Base-by-base conservation (phyloP, 139 green algal species). In the Edaphochlamys debaryana region DNA sequence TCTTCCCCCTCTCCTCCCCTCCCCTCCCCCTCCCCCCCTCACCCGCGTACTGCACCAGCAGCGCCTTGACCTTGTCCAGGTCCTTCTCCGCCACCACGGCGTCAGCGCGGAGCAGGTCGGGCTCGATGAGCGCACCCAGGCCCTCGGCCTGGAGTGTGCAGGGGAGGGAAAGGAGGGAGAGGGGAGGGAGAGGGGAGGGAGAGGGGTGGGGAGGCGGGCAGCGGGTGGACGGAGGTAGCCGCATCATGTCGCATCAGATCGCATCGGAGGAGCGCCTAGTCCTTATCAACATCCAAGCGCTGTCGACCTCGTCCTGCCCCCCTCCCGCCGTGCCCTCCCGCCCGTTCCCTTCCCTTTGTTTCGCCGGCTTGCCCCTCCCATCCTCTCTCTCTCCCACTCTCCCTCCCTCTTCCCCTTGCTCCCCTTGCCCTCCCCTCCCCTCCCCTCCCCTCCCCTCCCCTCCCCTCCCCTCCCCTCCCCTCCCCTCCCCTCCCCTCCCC, bases 41-140 rank as follows among this genome's bases (percentile, higher is more conserved):
- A 88, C 91, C 91, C 50, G 90, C 88, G 69, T 93, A 84, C 67
- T 92, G 82, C 78, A 92, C 66, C 50, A 94, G 83, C 42, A 94
- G 67, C 32, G 87, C 86, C 85, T 93, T 92, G 20, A 88, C 86
- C 48, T 80, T 85, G 6, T 74, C 83, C 37, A 95, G 80, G 81
- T 94, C 89, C 64, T 88, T 76, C 62, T 92, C 83, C 50, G 89
- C 45, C 58, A 81, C 75, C 41, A 34, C 75, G 32, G 74, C 81
- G 40, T 71, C 68, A 69, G 82, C 79, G 79, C 75, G 75, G n/a
- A 87, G 64, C 71, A 92, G 73, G 36, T 91, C 89, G 1, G 81
- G 73, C 41, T 91, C 84, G 58, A 91, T 72, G 17, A 95, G 82
- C 34, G 87, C 74, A 50, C 74, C 83, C 42, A 95, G 67, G 32